Base-by-base conservation (phyloP, 805 yeast genomes). In the Barnettozyma sp. region DNA sequence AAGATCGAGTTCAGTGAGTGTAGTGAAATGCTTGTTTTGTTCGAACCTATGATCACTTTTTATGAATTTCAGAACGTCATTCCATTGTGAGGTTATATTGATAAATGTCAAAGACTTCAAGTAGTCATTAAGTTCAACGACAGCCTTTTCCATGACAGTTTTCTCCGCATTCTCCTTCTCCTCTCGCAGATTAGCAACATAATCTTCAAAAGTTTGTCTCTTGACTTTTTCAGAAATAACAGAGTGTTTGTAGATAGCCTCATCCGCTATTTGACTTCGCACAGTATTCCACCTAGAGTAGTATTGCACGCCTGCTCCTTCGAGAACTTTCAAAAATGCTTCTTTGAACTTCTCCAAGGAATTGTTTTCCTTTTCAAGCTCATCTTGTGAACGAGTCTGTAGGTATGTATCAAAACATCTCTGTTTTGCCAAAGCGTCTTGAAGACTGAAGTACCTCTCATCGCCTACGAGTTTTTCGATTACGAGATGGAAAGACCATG, bases 401-500 rank as follows among this genome's bases (percentile, higher is more conserved):
- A 82, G 56, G 50, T 71, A 83, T 24, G 75, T 75, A 35, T 85
- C 92, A 57, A 78, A 86, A 17, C 74, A 53, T 18, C 62, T 61
- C 45, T 76, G 74, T 36, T 88, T 70, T 43, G 66, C 60, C 13
- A 78, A 48, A 0, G 94, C 69, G 49, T 81, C 83, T 5, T 64
- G 59, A 2, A 84, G 57, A 6, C 65, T 56, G 88, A 90, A 82
- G 49, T 83, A 87, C 12, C 77, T 62, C 2, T 78, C 73, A 44
- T 80, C 78, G 4, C 50, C 53, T 13, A 81, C 67, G 39, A 81
- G 71, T 13, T 60, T 58, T 16, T 72, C 68, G 59, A 86, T 75
- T 1, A 82, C 80, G 39, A 64, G 64, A 33, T 70, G 73, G 56
- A 85, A 85, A 0, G 92, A 70, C 88, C 90, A 82, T 0, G 81